These are phyloP conservation scores for Russula sp. DNA, from an alignment of 768 basidiomycete species.

Conservation along the genomic window DNA sequence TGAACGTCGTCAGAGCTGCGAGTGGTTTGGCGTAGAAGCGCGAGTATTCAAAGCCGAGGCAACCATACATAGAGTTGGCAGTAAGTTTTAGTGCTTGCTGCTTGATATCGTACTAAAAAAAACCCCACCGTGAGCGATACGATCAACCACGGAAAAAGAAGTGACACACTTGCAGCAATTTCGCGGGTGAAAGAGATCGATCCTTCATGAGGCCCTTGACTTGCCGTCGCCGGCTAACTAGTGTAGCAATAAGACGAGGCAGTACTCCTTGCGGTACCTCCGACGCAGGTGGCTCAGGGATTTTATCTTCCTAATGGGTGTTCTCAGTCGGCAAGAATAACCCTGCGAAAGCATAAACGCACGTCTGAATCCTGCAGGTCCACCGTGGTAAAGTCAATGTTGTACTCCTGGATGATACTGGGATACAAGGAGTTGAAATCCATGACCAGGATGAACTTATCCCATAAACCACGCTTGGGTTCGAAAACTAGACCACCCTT, in stretches of 20 bases:
- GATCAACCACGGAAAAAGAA: neutral
- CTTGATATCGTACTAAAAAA: slow-evolving; percentile 85
- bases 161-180: slow-evolving; percentile 70
- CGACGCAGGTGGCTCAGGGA: slow-evolving; percentile 80
- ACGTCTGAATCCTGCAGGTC: slow-evolving; percentile 64
- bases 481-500: slow-evolving; percentile 98
- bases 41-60: slow-evolving; percentile 96
- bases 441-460: slow-evolving; percentile 97
- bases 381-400: slow-evolving; percentile 98
- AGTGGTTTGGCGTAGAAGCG: slow-evolving; percentile 94
- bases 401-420: slow-evolving; percentile 98
- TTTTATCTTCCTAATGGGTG: slow-evolving; percentile 68
- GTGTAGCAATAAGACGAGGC: slow-evolving; percentile 96
- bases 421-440: slow-evolving; percentile 99
- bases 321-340: neutral
- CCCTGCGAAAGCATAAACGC: slow-evolving; percentile 21
- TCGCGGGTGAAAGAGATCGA: slow-evolving; percentile 62
- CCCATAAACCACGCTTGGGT: slow-evolving; percentile 94
- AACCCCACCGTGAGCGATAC: slow-evolving; percentile 6
- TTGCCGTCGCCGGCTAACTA: slow-evolving; percentile 83
- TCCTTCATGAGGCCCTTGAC: slow-evolving; percentile 97
- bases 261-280: slow-evolving; percentile 81
- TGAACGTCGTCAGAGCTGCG: slow-evolving; percentile 96
- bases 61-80: slow-evolving; percentile 99
- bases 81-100: slow-evolving; percentile 97